A percentile compares a stretch with the other conserved stretches of the same genome.
Conservation (phyloP, 192 early-diverging fungal species). For the Backusella psychrophila region DNA sequence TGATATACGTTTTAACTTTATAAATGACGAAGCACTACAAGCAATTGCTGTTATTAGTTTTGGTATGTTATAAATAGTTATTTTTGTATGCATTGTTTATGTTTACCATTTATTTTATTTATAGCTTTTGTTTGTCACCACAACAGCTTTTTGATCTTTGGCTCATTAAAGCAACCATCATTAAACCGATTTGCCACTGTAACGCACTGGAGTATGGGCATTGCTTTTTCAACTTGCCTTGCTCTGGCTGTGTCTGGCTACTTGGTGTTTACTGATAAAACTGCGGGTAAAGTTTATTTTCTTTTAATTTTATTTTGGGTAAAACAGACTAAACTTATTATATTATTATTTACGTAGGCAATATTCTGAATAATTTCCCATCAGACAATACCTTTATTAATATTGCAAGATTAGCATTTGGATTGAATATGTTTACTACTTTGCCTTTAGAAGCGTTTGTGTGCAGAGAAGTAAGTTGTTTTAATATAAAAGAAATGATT, state of each 20-base stretch:
- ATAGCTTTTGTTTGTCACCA: slow-evolving; percentile 93
- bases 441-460: slow-evolving; percentile 90
- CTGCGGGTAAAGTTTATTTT: slow-evolving; percentile 48
- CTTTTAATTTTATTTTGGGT: neutral
- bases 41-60: slow-evolving; percentile 91
- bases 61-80: slow-evolving; percentile 40
- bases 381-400: slow-evolving; percentile 77
- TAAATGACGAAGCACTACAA: slow-evolving; percentile 62
- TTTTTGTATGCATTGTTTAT: neutral
- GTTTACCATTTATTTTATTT: slow-evolving; percentile 9
- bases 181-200: slow-evolving; percentile 83
- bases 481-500: neutral
- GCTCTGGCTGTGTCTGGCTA: slow-evolving; percentile 74
- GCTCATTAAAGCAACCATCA: slow-evolving; percentile 74
- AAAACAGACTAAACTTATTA: neutral
- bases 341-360: slow-evolving; percentile 47
- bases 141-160: slow-evolving; percentile 91
- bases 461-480: slow-evolving; percentile 66
- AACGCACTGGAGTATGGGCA: slow-evolving; percentile 74
- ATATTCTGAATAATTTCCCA: slow-evolving; percentile 90
- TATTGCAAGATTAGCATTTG: slow-evolving; percentile 82
- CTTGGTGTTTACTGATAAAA: slow-evolving; percentile 80
- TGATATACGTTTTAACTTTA: slow-evolving; percentile 36
- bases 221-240: slow-evolving; percentile 70
- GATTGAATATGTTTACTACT: slow-evolving; percentile 94